Percentiles rank a stretch among this genome's conserved stretches.
Evolutionary conservation across 352 stramenopile genomes (phyloP).

Genomic region (Phytophthora nicotianae): DNA sequence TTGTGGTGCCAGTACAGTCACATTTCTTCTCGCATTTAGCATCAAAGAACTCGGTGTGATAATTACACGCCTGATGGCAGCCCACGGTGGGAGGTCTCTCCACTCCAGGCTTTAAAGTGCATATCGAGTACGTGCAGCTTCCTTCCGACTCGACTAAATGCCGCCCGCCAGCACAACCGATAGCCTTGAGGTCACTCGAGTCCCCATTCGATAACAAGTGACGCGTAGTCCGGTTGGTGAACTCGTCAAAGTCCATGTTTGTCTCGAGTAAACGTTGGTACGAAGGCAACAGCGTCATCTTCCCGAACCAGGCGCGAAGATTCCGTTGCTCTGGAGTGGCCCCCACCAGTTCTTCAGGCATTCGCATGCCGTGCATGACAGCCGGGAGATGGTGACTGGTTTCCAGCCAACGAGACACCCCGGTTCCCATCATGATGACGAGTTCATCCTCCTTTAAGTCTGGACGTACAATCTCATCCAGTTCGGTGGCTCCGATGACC

Average conservation of each 20-base stretch:
- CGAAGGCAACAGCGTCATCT: constrained; percentile 60
- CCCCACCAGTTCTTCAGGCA: constrained; percentile 38
- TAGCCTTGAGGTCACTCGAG: neutral
- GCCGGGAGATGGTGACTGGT: constrained; percentile 48
- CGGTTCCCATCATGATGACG: constrained; percentile 63
- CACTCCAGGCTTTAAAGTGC: constrained; percentile 35
- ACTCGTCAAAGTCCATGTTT: constrained; percentile 32
- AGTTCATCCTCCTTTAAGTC: constrained; percentile 60
- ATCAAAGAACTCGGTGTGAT: constrained; percentile 38
- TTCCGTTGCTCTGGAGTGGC: constrained; percentile 25
- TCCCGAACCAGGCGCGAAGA: constrained; percentile 62
- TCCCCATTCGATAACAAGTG: constrained; percentile 24
- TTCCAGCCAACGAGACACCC: constrained; percentile 48
- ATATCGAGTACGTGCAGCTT: constrained; percentile 41
- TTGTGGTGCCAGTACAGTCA: constrained; percentile 39
- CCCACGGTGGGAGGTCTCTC: constrained; percentile 34
- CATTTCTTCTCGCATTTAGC: constrained; percentile 51
- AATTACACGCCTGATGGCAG: constrained; percentile 48
- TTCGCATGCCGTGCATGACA: constrained; percentile 68
- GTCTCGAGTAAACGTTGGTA: constrained; percentile 48
- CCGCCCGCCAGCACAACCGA: constrained; percentile 44
- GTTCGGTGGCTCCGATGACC: constrained; percentile 38
- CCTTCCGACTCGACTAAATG: constrained; percentile 47
- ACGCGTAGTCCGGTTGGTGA: constrained; percentile 38
- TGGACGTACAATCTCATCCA: constrained; percentile 43